phyloP scores from a whole-genome alignment of 306 rosid genomes.

The Rosa chinensis region DNA sequence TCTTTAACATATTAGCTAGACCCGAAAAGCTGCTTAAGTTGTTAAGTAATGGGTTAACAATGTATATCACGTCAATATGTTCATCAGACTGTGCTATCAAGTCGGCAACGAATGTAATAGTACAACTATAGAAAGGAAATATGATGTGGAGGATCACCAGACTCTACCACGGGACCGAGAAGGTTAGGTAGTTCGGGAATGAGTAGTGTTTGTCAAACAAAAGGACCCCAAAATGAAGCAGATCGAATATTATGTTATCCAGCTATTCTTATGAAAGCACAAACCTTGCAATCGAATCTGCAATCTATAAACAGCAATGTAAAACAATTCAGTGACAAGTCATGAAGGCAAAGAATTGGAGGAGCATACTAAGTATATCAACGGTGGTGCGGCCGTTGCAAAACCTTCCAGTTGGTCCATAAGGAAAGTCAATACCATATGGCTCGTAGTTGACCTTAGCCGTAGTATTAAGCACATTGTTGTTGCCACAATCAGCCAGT shows the following conservation, averaged over 20 bases:
- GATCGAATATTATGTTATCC: not conserved
- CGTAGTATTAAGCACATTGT: slow-evolving; percentile 30
- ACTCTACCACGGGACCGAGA: not conserved
- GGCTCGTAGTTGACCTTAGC: slow-evolving; percentile 46
- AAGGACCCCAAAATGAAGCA: not conserved
- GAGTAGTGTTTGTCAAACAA: not conserved
- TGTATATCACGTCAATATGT: not conserved
- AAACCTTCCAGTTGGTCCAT: slow-evolving; percentile 51
- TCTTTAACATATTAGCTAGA: too few relatives aligned
- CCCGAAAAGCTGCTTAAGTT: not conserved
- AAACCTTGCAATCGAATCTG: not conserved
- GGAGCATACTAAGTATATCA: slow-evolving; percentile 37
- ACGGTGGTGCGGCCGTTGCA: slow-evolving; percentile 37
- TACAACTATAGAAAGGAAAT: too few relatives aligned
- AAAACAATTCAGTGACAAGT: not conserved
- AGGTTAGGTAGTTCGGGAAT: not conserved
- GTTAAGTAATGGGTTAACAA: not conserved
- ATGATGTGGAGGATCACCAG: not conserved
- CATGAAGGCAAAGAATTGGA: not conserved
- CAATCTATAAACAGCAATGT: not conserved
- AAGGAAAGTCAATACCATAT: slow-evolving; percentile 53
- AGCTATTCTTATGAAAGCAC: not conserved
- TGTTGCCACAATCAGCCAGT: slow-evolving; percentile 53
- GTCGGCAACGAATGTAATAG: too few relatives aligned
- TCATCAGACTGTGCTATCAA: not conserved